Conservation (phyloP, 176 grass and related monocot genomes). For the Hyparrhenia diplandra region DNA sequence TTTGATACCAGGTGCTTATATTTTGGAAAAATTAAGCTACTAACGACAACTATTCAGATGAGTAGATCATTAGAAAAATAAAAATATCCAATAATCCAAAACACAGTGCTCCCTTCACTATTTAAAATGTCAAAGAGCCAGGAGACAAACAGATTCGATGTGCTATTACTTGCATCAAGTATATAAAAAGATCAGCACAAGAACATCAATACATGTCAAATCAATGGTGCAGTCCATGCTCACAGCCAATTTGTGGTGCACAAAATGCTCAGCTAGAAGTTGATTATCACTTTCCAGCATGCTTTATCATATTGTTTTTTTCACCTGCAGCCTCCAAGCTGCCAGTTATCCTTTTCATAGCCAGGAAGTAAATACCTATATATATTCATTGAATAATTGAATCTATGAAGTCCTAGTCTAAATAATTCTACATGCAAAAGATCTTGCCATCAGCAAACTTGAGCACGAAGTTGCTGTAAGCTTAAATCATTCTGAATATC, state of each 20-base stretch:
- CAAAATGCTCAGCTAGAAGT: too few relatives aligned
- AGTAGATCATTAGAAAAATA: too few relatives aligned
- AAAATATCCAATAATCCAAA: too few relatives aligned
- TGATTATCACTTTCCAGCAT: too few relatives aligned
- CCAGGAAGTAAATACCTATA: neutral
- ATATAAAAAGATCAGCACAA: neutral
- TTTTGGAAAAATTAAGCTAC: too few relatives aligned
- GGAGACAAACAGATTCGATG: neutral
- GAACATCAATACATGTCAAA: neutral
- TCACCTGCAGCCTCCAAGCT: neutral
- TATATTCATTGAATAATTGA: conserved; percentile 10
- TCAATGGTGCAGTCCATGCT: neutral
- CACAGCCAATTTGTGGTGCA: neutral
- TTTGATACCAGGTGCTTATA: too few relatives aligned
- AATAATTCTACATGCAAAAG: neutral
- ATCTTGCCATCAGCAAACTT: neutral
- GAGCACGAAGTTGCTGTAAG: neutral
- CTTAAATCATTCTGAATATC: neutral
- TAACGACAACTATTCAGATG: too few relatives aligned
- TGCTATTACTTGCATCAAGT: neutral
- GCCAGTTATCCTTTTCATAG: neutral
- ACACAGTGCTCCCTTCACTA: too few relatives aligned
- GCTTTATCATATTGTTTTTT: too few relatives aligned
- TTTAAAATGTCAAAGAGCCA: too few relatives aligned
- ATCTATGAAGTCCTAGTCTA: neutral